phyloP scores from a whole-genome alignment of 805 yeast species.

The Candida berthetii region DNA sequence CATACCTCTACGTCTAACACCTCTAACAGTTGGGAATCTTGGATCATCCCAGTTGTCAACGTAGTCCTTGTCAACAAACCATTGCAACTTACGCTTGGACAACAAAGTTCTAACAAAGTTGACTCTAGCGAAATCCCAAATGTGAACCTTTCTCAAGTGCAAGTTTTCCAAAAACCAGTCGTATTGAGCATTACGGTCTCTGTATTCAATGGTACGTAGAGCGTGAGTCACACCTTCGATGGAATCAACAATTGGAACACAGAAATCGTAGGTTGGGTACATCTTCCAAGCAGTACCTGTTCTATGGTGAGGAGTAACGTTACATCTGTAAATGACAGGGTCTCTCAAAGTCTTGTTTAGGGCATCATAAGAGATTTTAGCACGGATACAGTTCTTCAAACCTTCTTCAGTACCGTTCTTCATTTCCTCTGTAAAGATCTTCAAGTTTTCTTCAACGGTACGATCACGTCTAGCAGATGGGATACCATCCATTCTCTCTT shows the following conservation, averaged over 20 bases:
- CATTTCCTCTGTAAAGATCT: slow-evolving; percentile 87
- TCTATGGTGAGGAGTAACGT: slow-evolving; percentile 96
- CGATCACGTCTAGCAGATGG: slow-evolving; percentile 90
- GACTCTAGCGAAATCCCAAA: slow-evolving; percentile 98
- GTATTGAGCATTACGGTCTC: slow-evolving; percentile 98
- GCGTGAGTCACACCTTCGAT: slow-evolving; percentile 98
- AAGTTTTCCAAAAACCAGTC: slow-evolving; percentile 90
- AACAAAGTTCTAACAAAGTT: slow-evolving; percentile 93
- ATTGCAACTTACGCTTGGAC: slow-evolving; percentile 96
- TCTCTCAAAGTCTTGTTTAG: slow-evolving; percentile 94
- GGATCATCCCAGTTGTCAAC: slow-evolving; percentile 97
- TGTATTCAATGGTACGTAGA: slow-evolving; percentile 94
- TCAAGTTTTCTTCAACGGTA: slow-evolving; percentile 85
- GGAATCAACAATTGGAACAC: slow-evolving; percentile 95
- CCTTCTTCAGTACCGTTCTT: slow-evolving; percentile 92
- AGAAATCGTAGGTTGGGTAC: slow-evolving; percentile 98
- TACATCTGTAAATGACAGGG: slow-evolving; percentile 97
- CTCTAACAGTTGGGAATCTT: slow-evolving; percentile 98
- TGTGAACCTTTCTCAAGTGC: slow-evolving; percentile 82
- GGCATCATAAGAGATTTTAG: slow-evolving; percentile 89
- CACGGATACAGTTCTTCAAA: slow-evolving; percentile 87
- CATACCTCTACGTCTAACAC: slow-evolving; percentile 99
- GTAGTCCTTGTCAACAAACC: slow-evolving; percentile 92
- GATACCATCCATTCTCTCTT: slow-evolving; percentile 97
- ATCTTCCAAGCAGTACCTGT: slow-evolving; percentile 92